phyloP scores from a whole-genome alignment of 441 rosid species.

The Pelargonium australe region DNA sequence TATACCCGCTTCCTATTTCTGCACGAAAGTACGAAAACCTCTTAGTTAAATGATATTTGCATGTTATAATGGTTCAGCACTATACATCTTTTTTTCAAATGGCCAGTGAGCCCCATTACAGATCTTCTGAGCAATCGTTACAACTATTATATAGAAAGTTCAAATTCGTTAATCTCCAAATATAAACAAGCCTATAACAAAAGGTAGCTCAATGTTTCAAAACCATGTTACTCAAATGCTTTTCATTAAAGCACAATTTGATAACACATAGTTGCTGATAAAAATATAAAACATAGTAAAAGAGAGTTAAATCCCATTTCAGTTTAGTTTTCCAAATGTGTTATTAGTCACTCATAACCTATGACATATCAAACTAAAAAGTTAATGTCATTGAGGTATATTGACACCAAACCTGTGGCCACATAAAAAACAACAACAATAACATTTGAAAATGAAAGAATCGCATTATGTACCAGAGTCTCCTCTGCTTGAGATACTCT shows the following conservation, averaged over 20 bases:
- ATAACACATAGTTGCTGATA: neutral
- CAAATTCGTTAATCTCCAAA: too few relatives aligned
- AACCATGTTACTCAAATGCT: neutral
- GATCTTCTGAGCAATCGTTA: too few relatives aligned
- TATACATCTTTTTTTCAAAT: too few relatives aligned
- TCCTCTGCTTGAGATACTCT: slow-evolving; percentile 52
- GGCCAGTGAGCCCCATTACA: too few relatives aligned
- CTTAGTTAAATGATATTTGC: neutral
- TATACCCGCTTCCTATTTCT: slow-evolving; percentile 50
- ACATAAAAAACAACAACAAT: neutral
- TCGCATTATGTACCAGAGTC: slow-evolving; percentile 49
- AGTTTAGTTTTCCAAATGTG: neutral
- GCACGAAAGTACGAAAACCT: slow-evolving; percentile 19
- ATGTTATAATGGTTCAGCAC: too few relatives aligned
- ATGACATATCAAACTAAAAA: neutral
- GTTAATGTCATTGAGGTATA: neutral
- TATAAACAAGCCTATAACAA: too few relatives aligned
- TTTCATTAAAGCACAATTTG: neutral
- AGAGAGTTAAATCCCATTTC: neutral
- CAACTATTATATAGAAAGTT: too few relatives aligned
- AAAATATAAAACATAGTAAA: neutral
- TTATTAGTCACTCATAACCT: neutral
- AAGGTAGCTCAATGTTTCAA: too few relatives aligned
- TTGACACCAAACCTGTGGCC: neutral
- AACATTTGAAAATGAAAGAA: neutral